phyloP scores from a whole-genome alignment of 2,329 filamentous ascomycete genomes.

The Pseudocercospora vitis region DNA sequence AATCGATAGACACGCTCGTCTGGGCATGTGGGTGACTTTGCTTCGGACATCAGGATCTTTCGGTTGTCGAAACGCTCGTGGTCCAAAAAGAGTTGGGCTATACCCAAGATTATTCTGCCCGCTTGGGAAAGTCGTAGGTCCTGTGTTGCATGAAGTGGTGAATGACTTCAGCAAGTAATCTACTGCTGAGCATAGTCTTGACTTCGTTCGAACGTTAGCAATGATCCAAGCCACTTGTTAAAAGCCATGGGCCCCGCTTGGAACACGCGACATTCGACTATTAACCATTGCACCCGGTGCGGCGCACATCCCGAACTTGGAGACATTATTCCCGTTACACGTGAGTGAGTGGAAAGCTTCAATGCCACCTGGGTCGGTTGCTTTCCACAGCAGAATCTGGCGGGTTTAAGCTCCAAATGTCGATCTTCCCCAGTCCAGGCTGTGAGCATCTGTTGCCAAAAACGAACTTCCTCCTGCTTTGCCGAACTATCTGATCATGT shows the following conservation, averaged over 20 bases:
- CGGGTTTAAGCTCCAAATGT: slow-evolving; percentile 6
- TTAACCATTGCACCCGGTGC: not conserved
- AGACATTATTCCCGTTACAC: slow-evolving; percentile 7
- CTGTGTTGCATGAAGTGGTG: not conserved
- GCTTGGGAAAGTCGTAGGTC: not conserved
- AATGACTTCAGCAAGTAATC: not conserved
- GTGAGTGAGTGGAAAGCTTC: slow-evolving; percentile 2
- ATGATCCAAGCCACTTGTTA: not conserved
- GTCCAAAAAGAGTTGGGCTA: not conserved
- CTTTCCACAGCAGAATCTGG: not conserved
- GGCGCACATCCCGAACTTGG: not conserved
- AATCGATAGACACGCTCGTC: slow-evolving; percentile 25
- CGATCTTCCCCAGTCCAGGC: not conserved
- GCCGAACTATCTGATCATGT: not conserved
- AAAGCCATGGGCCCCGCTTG: not conserved
- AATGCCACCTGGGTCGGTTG: not conserved
- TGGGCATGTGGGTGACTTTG: slow-evolving; percentile 11
- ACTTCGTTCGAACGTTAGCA: not conserved
- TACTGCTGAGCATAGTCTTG: not conserved
- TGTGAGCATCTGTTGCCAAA: not conserved
- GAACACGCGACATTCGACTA: not conserved
- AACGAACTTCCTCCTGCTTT: not conserved
- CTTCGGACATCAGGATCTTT: slow-evolving; percentile 14
- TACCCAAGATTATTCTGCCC: not conserved
- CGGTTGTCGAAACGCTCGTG: not conserved